Percentiles rank a stretch among this genome's conserved stretches.
These are phyloP conservation scores for Bremia lactucae DNA, from an alignment of 352 stramenopile genomes.

Conservation along the genomic window DNA sequence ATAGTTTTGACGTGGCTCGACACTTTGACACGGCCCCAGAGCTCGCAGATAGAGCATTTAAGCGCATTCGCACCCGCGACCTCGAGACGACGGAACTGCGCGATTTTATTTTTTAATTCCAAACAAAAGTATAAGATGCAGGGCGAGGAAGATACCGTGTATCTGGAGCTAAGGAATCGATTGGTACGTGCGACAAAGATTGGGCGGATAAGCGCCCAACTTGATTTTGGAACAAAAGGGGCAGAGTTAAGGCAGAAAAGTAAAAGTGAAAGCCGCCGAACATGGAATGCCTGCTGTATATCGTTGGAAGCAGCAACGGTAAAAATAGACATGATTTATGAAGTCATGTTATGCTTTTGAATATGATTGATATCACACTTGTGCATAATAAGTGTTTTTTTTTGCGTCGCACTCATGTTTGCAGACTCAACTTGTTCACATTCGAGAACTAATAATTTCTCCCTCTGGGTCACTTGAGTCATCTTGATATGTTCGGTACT, in stretches of 20 bases:
- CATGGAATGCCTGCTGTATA: constrained; percentile 72
- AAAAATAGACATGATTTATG: too few species aligned
- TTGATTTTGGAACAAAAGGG: constrained; percentile 77
- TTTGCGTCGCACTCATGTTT: too few species aligned
- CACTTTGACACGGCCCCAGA: constrained; percentile 88
- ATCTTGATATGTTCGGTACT: too few species aligned
- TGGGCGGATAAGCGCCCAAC: constrained; percentile 51
- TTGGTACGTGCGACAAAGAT: constrained; percentile 63
- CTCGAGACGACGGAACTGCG: constrained; percentile 36
- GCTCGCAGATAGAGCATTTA: constrained; percentile 58
- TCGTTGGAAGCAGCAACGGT: constrained; percentile 82
- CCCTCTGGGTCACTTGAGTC: too few species aligned
- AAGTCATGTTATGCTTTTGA: too few species aligned
- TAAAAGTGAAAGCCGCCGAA: constrained; percentile 66
- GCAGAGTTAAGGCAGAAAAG: constrained; percentile 73
- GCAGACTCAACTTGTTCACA: too few species aligned
- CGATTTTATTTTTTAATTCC: constrained; percentile 15
- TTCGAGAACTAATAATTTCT: too few species aligned
- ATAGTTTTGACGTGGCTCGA: constrained; percentile 82
- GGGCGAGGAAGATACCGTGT: constrained; percentile 50
- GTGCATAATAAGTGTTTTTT: too few species aligned
- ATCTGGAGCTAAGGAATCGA: constrained; percentile 56
- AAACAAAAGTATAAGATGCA: constrained; percentile 45
- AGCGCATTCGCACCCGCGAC: constrained; percentile 54
- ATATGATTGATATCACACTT: too few species aligned